Evolutionary conservation across 768 basidiomycete species (phyloP).

Genomic region (Russula foetens): DNA sequence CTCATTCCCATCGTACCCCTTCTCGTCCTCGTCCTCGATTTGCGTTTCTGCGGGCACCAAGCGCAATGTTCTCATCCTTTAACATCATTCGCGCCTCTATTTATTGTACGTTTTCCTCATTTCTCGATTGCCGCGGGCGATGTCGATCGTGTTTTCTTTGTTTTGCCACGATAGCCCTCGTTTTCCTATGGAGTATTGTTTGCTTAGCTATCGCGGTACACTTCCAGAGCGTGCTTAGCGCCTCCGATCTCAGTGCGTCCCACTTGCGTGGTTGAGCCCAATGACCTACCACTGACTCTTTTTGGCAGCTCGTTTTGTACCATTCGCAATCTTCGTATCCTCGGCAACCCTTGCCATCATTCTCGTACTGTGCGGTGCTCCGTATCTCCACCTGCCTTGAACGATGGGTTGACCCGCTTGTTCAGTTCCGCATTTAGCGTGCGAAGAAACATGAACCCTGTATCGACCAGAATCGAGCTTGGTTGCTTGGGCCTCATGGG

Average conservation of each 20-base stretch:
- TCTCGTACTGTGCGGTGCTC: conserved; percentile 48
- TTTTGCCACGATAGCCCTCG: conserved; percentile 38
- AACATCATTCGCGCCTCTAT: conserved; percentile 58
- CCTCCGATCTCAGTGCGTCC: conserved; percentile 72
- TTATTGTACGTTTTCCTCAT: conserved; percentile 44
- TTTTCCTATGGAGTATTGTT: conserved; percentile 68
- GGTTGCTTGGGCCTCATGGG: conserved; percentile 63
- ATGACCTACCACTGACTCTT: not conserved
- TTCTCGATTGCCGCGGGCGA: not conserved
- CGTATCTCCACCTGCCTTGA: not conserved
- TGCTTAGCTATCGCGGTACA: conserved; percentile 75
- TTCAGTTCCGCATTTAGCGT: conserved; percentile 56
- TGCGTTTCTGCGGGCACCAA: conserved; percentile 12
- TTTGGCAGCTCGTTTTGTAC: conserved; percentile 70
- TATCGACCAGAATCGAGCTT: conserved; percentile 71
- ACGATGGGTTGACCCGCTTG: not conserved
- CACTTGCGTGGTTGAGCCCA: not conserved
- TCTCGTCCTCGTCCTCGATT: conserved; percentile 9
- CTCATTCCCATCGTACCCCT: conserved; percentile 4
- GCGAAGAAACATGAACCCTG: conserved; percentile 61
- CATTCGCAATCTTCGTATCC: conserved; percentile 78
- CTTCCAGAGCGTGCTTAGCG: conserved; percentile 60
- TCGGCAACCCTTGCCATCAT: conserved; percentile 62
- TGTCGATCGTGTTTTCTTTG: not conserved
- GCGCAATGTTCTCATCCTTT: conserved; percentile 63